Percentiles rank a stretch among this genome's conserved stretches.
Conservation (phyloP, 805 yeast genomes). For the Cyberlindnera maritima region DNA sequence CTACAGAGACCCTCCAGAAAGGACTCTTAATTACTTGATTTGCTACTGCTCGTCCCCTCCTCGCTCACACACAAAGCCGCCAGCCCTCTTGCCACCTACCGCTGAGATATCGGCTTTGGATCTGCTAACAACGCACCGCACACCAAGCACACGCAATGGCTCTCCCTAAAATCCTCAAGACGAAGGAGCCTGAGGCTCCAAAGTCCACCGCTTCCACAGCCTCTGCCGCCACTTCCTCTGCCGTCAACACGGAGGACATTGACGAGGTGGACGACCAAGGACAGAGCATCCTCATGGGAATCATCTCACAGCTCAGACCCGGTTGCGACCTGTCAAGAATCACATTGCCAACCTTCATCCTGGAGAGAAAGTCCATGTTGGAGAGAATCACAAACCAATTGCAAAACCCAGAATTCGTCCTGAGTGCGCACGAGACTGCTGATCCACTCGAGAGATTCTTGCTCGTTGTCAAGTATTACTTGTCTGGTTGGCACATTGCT, state of each 20-base stretch:
- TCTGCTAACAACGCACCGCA: not conserved
- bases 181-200: not conserved
- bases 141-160: conserved; percentile 12
- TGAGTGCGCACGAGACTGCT: conserved; percentile 59
- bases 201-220: too few relatives aligned
- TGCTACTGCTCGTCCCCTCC: too few relatives aligned
- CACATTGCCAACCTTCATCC: conserved; percentile 91
- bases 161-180: conserved; percentile 13
- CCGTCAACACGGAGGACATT: conserved; percentile 57
- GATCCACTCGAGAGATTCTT: conserved; percentile 71
- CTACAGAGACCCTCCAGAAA: too few relatives aligned
- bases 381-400: conserved; percentile 91
- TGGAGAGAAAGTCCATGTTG: conserved; percentile 93
- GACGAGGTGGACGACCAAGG: conserved; percentile 93
- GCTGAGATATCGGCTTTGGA: too few relatives aligned
- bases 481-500: conserved; percentile 96
- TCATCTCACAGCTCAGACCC: conserved; percentile 87
- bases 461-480: conserved; percentile 80
- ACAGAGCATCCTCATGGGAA: conserved; percentile 80
- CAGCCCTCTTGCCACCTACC: too few relatives aligned
- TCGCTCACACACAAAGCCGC: too few relatives aligned
- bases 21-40: too few relatives aligned
- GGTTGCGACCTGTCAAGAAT: conserved; percentile 89
- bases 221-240: too few relatives aligned
- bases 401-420: conserved; percentile 71